A percentile compares a stretch with the other conserved stretches of the same genome.
Conservation (phyloP, 1,139 yeast genomes). For the Candida sp. region DNA sequence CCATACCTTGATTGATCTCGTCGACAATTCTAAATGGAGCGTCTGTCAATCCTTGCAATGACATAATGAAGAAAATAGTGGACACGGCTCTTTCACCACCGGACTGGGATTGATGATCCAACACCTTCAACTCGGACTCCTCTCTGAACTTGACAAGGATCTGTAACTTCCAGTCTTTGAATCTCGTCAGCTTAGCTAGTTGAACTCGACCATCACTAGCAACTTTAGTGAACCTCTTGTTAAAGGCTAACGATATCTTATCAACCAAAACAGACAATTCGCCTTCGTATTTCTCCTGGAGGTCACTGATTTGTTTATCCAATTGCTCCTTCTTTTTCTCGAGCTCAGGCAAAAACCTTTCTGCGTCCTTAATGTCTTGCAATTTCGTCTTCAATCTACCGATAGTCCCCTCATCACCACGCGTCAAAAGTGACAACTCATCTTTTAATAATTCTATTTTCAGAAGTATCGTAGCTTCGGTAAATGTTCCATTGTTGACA, state of each 20-base stretch:
- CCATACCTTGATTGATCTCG: constrained; percentile 99
- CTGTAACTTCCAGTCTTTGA: constrained; percentile 81
- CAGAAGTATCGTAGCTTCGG: constrained; percentile 34
- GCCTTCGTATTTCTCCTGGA: constrained; percentile 60
- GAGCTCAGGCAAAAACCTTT: constrained; percentile 37
- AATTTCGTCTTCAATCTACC: constrained; percentile 33
- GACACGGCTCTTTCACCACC: constrained; percentile 99
- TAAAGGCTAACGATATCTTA: constrained; percentile 64
- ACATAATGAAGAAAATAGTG: constrained; percentile 88
- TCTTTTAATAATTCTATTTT: constrained; percentile 41
- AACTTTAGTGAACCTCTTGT: constrained; percentile 67
- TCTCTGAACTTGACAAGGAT: constrained; percentile 88
- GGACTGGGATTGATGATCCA: constrained; percentile 89
- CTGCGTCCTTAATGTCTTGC: constrained; percentile 32
- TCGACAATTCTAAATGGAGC: constrained; percentile 97
- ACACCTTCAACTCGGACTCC: constrained; percentile 65
- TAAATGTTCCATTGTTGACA: constrained; percentile 43
- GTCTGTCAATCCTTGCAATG: constrained; percentile 87
- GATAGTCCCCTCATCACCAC: constrained; percentile 44
- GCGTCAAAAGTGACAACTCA: constrained; percentile 40
- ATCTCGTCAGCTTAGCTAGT: constrained; percentile 57
- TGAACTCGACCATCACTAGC: constrained; percentile 88
- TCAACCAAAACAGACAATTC: constrained; percentile 53
- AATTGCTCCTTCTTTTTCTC: constrained; percentile 24
- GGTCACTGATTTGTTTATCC: constrained; percentile 39